These are phyloP conservation scores for Xylaria intraflava DNA, from an alignment of 495 filamentous ascomycete genomes.

Conservation along the genomic window DNA sequence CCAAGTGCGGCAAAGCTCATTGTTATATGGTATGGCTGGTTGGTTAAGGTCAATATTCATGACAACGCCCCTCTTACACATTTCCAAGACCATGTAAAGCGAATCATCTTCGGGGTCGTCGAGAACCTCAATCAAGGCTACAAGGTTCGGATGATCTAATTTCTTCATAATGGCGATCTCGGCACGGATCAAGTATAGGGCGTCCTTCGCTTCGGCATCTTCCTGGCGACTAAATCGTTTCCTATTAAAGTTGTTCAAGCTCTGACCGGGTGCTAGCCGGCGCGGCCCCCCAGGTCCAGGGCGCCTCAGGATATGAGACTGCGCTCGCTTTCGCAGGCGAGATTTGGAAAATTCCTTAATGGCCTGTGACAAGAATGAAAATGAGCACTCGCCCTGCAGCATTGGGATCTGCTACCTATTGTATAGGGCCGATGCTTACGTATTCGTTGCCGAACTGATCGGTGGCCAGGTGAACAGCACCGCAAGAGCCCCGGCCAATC, in stretches of 20 bases:
- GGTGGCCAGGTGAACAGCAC: constrained; percentile 83
- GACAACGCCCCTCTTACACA: constrained; percentile 96
- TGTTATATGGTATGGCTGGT: constrained; percentile 71
- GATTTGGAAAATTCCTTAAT: constrained; percentile 98
- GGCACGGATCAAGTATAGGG: constrained; percentile 83
- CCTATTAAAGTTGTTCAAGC: constrained; percentile 18
- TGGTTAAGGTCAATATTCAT: constrained; percentile 95
- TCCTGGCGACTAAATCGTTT: constrained; percentile 33
- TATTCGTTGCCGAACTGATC: constrained; percentile 92
- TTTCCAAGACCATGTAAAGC: constrained; percentile 96
- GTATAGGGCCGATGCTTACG: constrained; percentile 46
- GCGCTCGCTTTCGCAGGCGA: constrained; percentile 81
- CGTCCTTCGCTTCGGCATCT: constrained; percentile 59
- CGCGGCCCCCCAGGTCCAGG: constrained; percentile 26
- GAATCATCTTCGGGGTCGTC: constrained; percentile 95
- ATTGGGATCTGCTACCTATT: not conserved
- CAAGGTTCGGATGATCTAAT: constrained; percentile 85
- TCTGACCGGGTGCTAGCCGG: constrained; percentile 38
- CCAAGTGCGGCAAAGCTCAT: constrained; percentile 80
- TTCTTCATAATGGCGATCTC: constrained; percentile 99
- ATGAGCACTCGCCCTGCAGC: constrained; percentile 6
- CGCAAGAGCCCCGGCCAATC: constrained; percentile 92
- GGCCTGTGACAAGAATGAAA: constrained; percentile 51
- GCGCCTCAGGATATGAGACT: constrained; percentile 78
- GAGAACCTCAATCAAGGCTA: constrained; percentile 86